These are phyloP conservation scores for Nakazawaea pomicola DNA, from an alignment of 805 yeast species.

Conservation along the genomic window DNA sequence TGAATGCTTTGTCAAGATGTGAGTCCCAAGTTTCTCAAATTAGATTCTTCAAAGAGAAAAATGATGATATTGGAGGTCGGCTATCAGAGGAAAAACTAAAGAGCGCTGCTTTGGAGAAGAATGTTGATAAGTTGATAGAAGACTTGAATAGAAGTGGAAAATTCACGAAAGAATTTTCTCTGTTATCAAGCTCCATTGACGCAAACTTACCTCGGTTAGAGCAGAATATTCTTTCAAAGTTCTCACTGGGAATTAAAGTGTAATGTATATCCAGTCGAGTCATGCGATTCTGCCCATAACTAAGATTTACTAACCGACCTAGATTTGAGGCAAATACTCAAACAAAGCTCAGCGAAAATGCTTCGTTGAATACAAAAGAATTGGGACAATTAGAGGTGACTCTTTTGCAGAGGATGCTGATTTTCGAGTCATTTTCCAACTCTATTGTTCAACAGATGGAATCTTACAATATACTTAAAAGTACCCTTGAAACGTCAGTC, in stretches of 20 bases:
- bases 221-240: neutral
- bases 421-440: neutral
- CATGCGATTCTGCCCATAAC: too few relatives aligned
- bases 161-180: neutral
- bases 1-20: neutral
- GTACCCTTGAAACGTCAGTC: neutral
- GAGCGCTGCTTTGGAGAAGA: conserved; percentile 23
- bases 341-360: conserved; percentile 13
- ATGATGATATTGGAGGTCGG: conserved; percentile 40
- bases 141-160: too few relatives aligned
- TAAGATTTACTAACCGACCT: too few relatives aligned
- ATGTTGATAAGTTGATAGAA: conserved; percentile 14
- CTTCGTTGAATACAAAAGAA: neutral
- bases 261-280: too few relatives aligned
- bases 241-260: too few relatives aligned
- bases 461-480: neutral
- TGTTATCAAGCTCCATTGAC: neutral
- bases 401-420: neutral
- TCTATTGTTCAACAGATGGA: neutral
- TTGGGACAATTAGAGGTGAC: conserved; percentile 1
- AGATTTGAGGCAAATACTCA: too few relatives aligned
- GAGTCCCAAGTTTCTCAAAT: conserved; percentile 18
- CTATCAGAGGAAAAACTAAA: conserved; percentile 42
- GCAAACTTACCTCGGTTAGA: neutral
- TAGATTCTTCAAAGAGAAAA: conserved; percentile 26